Percentiles rank a stretch among this genome's conserved stretches.
phyloP scores from a whole-genome alignment of 2,329 filamentous ascomycete species.

The Pseudogymnoascus verrucosus region DNA sequence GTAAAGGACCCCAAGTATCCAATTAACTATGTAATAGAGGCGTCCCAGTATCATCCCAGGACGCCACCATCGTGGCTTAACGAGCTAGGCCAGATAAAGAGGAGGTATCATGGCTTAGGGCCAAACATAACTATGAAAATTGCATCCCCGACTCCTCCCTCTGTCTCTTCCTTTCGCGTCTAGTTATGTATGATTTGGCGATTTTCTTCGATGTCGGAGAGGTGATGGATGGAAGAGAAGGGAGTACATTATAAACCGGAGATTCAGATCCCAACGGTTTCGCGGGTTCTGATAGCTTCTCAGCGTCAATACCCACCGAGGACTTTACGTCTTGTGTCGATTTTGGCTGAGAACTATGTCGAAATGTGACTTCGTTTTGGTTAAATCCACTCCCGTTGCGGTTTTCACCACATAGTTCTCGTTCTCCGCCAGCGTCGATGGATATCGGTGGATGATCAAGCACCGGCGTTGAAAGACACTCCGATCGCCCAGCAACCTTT shows the following conservation, averaged over 20 bases:
- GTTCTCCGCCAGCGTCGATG: neutral
- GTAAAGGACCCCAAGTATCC: neutral
- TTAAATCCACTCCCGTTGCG: neutral
- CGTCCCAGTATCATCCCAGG: neutral
- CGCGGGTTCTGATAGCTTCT: neutral
- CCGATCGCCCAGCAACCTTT: neutral
- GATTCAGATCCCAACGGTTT: neutral
- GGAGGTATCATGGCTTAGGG: neutral
- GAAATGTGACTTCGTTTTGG: neutral
- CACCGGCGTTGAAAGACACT: neutral
- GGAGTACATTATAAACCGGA: neutral
- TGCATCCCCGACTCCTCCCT: neutral
- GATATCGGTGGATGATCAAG: neutral
- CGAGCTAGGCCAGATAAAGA: neutral
- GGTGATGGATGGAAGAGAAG: constrained; percentile 1
- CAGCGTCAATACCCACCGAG: neutral
- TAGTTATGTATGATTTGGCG: neutral
- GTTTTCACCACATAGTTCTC: neutral
- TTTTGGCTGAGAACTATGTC: neutral
- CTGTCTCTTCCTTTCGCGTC: neutral
- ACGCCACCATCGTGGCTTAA: neutral
- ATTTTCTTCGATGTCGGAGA: neutral
- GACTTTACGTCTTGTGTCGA: neutral
- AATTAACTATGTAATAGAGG: neutral
- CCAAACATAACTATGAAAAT: neutral